Conservation (phyloP, 2,329 filamentous ascomycete species). For the Aspergillus japonicus region DNA sequence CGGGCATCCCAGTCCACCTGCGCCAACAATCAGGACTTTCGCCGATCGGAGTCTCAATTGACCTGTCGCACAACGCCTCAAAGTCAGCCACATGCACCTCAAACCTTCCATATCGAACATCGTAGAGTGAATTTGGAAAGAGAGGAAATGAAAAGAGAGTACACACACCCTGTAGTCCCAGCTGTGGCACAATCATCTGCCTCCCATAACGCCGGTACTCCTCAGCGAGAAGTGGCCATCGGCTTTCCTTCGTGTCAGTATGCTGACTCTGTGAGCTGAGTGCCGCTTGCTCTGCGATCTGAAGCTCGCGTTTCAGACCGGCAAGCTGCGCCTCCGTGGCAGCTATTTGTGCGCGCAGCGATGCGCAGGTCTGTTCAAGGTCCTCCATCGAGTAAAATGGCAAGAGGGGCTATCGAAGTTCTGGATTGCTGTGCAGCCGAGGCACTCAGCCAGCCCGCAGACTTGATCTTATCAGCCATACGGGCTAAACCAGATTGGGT, state of each 20-base stretch:
- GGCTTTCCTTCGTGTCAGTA: slow-evolving; percentile 22
- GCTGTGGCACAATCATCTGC: slow-evolving; percentile 81
- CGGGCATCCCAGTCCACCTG: slow-evolving; percentile 87
- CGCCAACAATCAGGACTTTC: slow-evolving; percentile 76
- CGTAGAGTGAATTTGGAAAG: neutral
- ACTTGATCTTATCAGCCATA: neutral
- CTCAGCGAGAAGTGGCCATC: slow-evolving; percentile 67
- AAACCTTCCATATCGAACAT: no score
- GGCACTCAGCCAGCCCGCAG: neutral
- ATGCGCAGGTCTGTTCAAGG: slow-evolving; percentile 30
- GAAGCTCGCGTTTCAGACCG: slow-evolving; percentile 37
- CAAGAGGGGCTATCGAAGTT: neutral
- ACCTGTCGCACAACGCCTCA: slow-evolving; percentile 49
- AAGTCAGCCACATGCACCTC: slow-evolving; percentile 6
- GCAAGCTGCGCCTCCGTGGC: slow-evolving; percentile 38
- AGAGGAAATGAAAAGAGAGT: neutral
- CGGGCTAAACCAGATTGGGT: neutral
- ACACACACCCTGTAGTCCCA: slow-evolving; percentile 70
- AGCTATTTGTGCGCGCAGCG: slow-evolving; percentile 37
- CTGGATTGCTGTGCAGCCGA: neutral
- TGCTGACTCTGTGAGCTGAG: slow-evolving; percentile 3
- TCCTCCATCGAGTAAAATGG: slow-evolving; percentile 17
- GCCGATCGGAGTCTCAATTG: slow-evolving; percentile 71
- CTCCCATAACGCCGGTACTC: slow-evolving; percentile 87
- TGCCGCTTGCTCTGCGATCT: slow-evolving; percentile 30